Conservation (phyloP, 2,329 filamentous ascomycete species). For the Venturiaceae sp. region DNA sequence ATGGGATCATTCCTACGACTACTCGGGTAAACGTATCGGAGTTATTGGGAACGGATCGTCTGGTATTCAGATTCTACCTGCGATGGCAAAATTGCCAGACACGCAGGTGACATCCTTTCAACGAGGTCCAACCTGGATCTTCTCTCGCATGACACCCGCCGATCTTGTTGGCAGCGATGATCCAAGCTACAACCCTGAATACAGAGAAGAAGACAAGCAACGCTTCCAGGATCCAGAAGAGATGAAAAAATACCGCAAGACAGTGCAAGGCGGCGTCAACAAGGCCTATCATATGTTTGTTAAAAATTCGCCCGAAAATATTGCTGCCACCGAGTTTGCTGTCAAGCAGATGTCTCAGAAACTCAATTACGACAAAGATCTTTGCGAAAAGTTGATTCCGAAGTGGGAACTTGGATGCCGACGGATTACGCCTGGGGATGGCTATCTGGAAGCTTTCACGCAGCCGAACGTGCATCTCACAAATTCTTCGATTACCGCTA, state of each 20-base stretch:
- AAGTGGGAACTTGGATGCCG: slow-evolving; percentile 36
- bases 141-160: too few species aligned
- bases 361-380: slow-evolving; percentile 26
- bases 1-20: background rate
- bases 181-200: background rate
- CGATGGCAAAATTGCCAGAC: slow-evolving; percentile 23
- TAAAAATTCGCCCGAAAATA: background rate
- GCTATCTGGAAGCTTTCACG: slow-evolving; percentile 39
- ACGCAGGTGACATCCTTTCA: background rate
- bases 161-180: background rate
- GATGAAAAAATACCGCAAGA: background rate
- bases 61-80: slow-evolving; percentile 25
- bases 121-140: background rate
- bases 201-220: slow-evolving; percentile 5
- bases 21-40: slow-evolving; percentile 17
- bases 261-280: slow-evolving; percentile 10
- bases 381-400: slow-evolving; percentile 30
- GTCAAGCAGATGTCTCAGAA: slow-evolving; percentile 29
- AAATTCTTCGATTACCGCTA: slow-evolving; percentile 23
- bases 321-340: background rate
- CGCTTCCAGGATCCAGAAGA: background rate
- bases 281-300: slow-evolving; percentile 18
- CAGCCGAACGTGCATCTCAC: slow-evolving; percentile 29
- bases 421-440: slow-evolving; percentile 40
- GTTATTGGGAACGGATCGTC: slow-evolving; percentile 24